A percentile compares a stretch with the other conserved stretches of the same genome.
Conservation (phyloP, 2,329 filamentous ascomycete genomes). For the Ascochyta pisi region DNA sequence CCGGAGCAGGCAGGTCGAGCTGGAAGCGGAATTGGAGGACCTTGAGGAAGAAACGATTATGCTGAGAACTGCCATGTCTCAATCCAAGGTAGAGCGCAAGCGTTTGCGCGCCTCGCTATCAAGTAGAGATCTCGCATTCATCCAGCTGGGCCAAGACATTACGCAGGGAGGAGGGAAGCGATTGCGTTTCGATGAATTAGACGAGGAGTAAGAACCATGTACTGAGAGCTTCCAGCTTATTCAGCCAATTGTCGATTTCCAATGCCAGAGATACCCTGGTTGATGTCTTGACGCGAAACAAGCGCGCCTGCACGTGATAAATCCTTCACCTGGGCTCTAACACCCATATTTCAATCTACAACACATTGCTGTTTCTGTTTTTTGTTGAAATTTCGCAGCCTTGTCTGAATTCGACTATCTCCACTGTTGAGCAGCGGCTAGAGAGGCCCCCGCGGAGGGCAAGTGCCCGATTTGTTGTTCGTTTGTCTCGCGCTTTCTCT, state of each 20-base stretch:
- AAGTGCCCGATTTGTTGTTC: constrained; percentile 2
- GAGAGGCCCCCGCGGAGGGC: not conserved
- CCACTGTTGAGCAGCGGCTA: not conserved
- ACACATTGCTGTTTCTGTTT: too few species aligned
- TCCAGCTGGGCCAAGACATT: not conserved
- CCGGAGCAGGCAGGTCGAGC: not conserved
- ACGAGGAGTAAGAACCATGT: not conserved
- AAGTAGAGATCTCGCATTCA: not conserved
- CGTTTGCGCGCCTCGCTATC: not conserved
- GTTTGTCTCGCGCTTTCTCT: constrained; percentile 4
- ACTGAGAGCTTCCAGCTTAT: not conserved
- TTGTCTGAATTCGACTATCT: not conserved
- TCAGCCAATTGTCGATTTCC: not conserved
- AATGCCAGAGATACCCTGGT: not conserved
- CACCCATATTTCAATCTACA: too few species aligned
- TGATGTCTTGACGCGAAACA: not conserved
- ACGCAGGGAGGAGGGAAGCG: not conserved
- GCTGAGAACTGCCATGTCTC: not conserved
- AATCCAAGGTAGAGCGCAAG: not conserved
- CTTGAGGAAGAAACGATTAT: not conserved
- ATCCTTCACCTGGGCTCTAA: not conserved
- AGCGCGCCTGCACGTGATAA: not conserved
- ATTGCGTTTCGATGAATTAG: constrained; percentile 1
- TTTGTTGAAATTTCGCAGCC: too few species aligned
- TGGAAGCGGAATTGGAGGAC: not conserved